Evolutionary conservation across 345 rosid species (phyloP).

Genomic region (Ceriops decandra): DNA sequence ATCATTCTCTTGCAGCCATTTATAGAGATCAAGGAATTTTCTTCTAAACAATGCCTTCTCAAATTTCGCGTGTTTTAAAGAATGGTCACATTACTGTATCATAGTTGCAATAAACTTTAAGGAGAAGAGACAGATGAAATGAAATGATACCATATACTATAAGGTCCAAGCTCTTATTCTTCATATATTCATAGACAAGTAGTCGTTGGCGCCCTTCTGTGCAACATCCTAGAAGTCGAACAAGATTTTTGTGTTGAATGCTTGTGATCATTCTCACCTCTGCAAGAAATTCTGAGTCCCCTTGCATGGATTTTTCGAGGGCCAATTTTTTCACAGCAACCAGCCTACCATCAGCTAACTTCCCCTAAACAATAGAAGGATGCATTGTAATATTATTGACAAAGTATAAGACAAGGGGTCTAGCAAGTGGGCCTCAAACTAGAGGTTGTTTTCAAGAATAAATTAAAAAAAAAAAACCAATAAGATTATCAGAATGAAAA

Average conservation of each 20-base stretch:
- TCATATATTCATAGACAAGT: slow-evolving; percentile 63
- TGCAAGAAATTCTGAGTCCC: slow-evolving; percentile 59
- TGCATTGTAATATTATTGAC: neutral
- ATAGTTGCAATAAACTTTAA: too few relatives aligned
- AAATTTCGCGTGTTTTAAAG: too few relatives aligned
- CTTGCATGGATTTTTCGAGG: slow-evolving; percentile 59
- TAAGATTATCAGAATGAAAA: too few relatives aligned
- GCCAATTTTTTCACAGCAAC: slow-evolving; percentile 51
- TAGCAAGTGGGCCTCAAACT: too few relatives aligned
- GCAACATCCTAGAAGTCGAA: slow-evolving; percentile 62
- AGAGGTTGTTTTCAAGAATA: too few relatives aligned
- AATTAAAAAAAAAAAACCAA: too few relatives aligned
- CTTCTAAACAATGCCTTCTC: too few relatives aligned
- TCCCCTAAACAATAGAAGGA: slow-evolving; percentile 36
- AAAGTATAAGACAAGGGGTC: neutral
- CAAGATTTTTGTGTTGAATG: slow-evolving; percentile 68
- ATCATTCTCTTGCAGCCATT: too few relatives aligned
- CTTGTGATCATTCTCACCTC: slow-evolving; percentile 75
- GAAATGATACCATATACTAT: slow-evolving; percentile 38
- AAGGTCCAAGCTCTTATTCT: slow-evolving; percentile 59
- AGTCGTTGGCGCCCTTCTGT: slow-evolving; percentile 51
- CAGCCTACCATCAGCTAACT: slow-evolving; percentile 44
- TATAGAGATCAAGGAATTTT: too few relatives aligned
- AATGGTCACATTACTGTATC: too few relatives aligned
- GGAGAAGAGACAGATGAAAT: neutral